Evolutionary conservation across 129 eudicot species (phyloP).

Genomic region (Flaveria linearis): DNA sequence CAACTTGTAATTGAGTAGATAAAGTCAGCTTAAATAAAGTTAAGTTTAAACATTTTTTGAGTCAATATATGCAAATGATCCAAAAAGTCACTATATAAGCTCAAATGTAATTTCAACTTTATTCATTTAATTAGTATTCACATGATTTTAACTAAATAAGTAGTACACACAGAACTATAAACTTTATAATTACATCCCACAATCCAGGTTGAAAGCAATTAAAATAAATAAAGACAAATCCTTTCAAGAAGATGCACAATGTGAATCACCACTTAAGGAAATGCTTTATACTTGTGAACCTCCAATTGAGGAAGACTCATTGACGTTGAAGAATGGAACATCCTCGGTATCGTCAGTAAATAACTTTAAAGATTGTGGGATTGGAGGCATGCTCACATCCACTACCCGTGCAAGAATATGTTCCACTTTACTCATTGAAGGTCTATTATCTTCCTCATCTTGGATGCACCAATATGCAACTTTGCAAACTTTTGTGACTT

Average conservation of each 20-base stretch:
- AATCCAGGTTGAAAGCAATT: too few relatives aligned
- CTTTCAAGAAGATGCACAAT: slow-evolving; percentile 4
- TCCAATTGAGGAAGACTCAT: slow-evolving; percentile 31
- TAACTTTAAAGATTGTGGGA: slow-evolving; percentile 47
- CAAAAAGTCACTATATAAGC: too few relatives aligned
- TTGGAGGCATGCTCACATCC: slow-evolving; percentile 67
- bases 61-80: too few relatives aligned
- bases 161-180: too few relatives aligned
- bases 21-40: too few relatives aligned
- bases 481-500: slow-evolving; percentile 57
- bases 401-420: slow-evolving; percentile 70
- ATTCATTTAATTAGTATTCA: too few relatives aligned
- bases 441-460: slow-evolving; percentile 66
- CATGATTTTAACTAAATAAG: too few relatives aligned
- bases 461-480: slow-evolving; percentile 88
- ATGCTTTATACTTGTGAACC: background rate
- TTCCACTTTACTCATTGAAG: slow-evolving; percentile 63
- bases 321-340: slow-evolving; percentile 37
- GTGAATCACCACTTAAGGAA: slow-evolving; percentile 21
- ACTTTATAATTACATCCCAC: too few relatives aligned
- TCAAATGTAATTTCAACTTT: too few relatives aligned
- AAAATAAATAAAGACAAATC: too few relatives aligned
- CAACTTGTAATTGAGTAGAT: too few relatives aligned
- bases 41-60: too few relatives aligned
- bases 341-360: slow-evolving; percentile 42